Conservation (phyloP, 306 rosid species). For the Citrullus colocynthis region DNA sequence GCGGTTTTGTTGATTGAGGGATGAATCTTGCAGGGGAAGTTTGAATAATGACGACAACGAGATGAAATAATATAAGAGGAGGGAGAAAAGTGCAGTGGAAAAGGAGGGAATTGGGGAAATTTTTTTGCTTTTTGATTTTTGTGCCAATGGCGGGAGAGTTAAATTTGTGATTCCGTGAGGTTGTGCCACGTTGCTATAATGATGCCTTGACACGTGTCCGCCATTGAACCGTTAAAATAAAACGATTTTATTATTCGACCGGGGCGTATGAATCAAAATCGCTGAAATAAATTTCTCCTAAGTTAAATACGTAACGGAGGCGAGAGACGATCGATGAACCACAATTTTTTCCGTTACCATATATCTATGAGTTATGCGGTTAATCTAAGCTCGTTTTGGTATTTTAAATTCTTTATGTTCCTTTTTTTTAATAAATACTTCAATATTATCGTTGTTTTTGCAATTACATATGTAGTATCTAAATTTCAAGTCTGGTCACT, state of each 20-base stretch:
- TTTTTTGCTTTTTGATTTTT: not conserved
- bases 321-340: no score
- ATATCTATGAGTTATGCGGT: no score
- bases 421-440: no score
- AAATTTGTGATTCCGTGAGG: not conserved
- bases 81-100: not conserved
- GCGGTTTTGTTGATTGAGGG: not conserved
- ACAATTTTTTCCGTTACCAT: no score
- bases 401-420: no score
- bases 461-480: no score
- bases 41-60: not conserved
- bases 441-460: no score
- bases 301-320: no score
- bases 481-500: no score
- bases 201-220: not conserved
- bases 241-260: not conserved
- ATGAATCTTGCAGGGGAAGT: slow-evolving; percentile 26
- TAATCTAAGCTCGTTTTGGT: no score
- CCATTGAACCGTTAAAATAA: not conserved
- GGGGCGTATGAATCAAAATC: not conserved
- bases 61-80: not conserved
- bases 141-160: slow-evolving; percentile 23
- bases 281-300: no score
- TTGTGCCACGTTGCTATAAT: slow-evolving; percentile 10
- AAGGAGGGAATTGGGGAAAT: slow-evolving; percentile 19